These are phyloP conservation scores for Aureobasidium vineae DNA, from an alignment of 2,329 filamentous ascomycete species.

Conservation along the genomic window DNA sequence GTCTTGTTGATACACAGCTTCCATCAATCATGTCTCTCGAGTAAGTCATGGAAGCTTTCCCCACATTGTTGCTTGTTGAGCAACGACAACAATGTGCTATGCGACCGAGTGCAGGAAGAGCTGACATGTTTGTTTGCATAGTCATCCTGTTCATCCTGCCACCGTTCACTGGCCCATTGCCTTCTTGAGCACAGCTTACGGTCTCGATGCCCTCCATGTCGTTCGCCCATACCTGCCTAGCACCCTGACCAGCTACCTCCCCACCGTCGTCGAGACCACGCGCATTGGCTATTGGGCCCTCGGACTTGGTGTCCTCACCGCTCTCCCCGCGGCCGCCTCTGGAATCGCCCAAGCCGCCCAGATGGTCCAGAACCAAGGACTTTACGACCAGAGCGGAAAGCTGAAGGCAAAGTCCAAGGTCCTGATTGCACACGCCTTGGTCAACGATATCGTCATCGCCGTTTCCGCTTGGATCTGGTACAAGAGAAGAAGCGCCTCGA, in stretches of 20 bases:
- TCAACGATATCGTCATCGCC: slow-evolving; percentile 45
- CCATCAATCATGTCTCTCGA: slow-evolving; percentile 25
- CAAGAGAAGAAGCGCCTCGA: slow-evolving; percentile 37
- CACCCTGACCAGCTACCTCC: slow-evolving; percentile 36
- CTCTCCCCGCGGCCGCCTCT: slow-evolving; percentile 38
- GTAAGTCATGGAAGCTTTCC: slow-evolving; percentile 18
- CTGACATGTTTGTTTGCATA: slow-evolving; percentile 28
- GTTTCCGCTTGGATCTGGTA: slow-evolving; percentile 47
- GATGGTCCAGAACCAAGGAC: slow-evolving; percentile 46
- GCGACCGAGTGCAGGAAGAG: neutral
- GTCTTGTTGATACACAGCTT: slow-evolving; percentile 6
- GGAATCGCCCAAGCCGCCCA: slow-evolving; percentile 43
- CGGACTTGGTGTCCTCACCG: slow-evolving; percentile 41
- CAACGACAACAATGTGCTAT: neutral
- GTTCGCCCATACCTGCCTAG: slow-evolving; percentile 37
- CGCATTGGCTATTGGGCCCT: slow-evolving; percentile 48
- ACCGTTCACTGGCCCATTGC: slow-evolving; percentile 50
- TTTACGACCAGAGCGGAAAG: slow-evolving; percentile 41
- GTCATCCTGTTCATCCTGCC: slow-evolving; percentile 44
- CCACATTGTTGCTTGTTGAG: slow-evolving; percentile 1
- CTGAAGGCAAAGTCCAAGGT: slow-evolving; percentile 45
- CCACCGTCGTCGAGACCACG: slow-evolving; percentile 41
- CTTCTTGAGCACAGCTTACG: slow-evolving; percentile 45
- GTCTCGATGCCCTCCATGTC: slow-evolving; percentile 44
- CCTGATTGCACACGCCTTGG: slow-evolving; percentile 44